phyloP scores from a whole-genome alignment of 306 rosid species.

The Vigna mungo region DNA sequence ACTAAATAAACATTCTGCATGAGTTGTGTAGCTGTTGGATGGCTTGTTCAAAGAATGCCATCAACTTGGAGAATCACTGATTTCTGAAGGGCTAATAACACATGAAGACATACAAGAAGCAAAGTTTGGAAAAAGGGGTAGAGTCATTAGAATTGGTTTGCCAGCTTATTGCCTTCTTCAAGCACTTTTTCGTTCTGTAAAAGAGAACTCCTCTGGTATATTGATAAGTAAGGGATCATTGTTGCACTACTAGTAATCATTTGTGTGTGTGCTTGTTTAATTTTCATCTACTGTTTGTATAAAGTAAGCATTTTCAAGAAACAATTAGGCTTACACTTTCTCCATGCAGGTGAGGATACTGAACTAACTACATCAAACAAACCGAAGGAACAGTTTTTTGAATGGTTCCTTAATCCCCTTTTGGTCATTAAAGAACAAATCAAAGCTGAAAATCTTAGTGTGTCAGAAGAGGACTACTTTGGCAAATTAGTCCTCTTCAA shows the following conservation, averaged over 20 bases:
- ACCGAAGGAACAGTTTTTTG: constrained; percentile 77
- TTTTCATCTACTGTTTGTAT: too few relatives aligned
- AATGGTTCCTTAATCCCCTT: constrained; percentile 91
- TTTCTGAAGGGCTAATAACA: constrained; percentile 72
- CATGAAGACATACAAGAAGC: constrained; percentile 73
- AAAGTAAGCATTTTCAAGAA: neutral
- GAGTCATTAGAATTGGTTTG: constrained; percentile 80
- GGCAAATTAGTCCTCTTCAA: constrained; percentile 71
- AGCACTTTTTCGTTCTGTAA: constrained; percentile 75
- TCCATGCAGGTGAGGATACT: constrained; percentile 68
- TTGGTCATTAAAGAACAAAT: constrained; percentile 90
- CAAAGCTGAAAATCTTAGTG: constrained; percentile 70
- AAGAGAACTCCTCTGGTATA: constrained; percentile 63
- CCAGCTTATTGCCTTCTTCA: constrained; percentile 88
- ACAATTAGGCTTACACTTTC: constrained; percentile 23
- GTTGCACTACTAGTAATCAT: neutral
- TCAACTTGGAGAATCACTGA: constrained; percentile 61
- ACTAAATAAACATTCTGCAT: constrained; percentile 37
- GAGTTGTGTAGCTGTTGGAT: constrained; percentile 66
- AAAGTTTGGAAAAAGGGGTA: constrained; percentile 65
- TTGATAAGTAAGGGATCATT: constrained; percentile 66
- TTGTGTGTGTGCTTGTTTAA: too few relatives aligned
- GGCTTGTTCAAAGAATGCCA: constrained; percentile 71
- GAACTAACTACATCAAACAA: constrained; percentile 77
- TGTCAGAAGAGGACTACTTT: constrained; percentile 76